Percentiles rank a stretch among this genome's conserved stretches.
Evolutionary conservation across 2,329 filamentous ascomycete genomes (phyloP).

Genomic region (Akanthomyces uredinophilus): DNA sequence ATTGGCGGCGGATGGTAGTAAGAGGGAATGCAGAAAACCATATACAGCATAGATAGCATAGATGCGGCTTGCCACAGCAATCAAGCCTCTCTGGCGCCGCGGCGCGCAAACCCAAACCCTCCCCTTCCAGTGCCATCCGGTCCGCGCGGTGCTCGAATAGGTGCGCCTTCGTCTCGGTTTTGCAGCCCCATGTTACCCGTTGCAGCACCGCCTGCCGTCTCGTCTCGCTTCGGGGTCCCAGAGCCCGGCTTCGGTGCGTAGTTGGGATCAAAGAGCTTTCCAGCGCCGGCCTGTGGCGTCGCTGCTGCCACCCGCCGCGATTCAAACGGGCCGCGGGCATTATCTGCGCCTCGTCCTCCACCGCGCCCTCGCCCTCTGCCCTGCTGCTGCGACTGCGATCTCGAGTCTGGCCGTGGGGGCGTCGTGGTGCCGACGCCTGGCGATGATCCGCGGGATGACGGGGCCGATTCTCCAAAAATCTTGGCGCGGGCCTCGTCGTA

Average conservation of each 20-base stretch:
- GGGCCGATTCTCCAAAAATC: slow-evolving; percentile 66
- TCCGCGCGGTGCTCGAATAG: slow-evolving; percentile 69
- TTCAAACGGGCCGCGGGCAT: slow-evolving; percentile 20
- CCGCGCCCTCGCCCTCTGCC: slow-evolving; percentile 45
- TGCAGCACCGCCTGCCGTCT: slow-evolving; percentile 17
- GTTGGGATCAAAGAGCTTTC: slow-evolving; percentile 70
- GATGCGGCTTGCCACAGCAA: slow-evolving; percentile 15
- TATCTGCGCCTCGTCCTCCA: slow-evolving; percentile 31
- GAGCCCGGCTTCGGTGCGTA: slow-evolving; percentile 61
- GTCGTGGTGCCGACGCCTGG: slow-evolving; percentile 48
- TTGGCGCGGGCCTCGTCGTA: slow-evolving; percentile 87
- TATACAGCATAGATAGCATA: slow-evolving; percentile 22
- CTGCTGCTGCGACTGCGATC: slow-evolving; percentile 32
- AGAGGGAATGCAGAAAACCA: slow-evolving; percentile 12
- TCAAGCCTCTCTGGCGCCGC: slow-evolving; percentile 53
- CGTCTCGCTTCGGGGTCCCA: slow-evolving; percentile 37
- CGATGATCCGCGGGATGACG: slow-evolving; percentile 54
- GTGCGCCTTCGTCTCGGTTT: slow-evolving; percentile 61
- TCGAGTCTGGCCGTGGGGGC: slow-evolving; percentile 44
- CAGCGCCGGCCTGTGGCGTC: slow-evolving; percentile 19
- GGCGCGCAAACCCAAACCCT: slow-evolving; percentile 68
- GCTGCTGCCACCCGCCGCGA: slow-evolving; percentile 3
- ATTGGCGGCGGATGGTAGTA: slow-evolving; percentile 87
- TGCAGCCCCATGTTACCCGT: slow-evolving; percentile 42
- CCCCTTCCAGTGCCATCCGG: slow-evolving; percentile 72